These are phyloP conservation scores for Tephrocybe sp. DNA, from an alignment of 768 basidiomycete species.

Conservation along the genomic window DNA sequence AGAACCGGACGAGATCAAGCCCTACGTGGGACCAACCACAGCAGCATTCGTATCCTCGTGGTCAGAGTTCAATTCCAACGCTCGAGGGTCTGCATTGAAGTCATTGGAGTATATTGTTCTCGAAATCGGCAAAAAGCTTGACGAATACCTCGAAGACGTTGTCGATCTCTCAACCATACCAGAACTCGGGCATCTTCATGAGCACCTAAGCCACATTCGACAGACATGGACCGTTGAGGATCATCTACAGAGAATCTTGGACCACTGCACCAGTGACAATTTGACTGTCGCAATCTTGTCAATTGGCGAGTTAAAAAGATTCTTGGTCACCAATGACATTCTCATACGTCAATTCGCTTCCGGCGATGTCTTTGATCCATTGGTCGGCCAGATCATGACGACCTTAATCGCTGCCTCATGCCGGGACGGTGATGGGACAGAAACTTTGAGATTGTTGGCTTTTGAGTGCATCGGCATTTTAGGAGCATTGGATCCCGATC, in stretches of 20 bases:
- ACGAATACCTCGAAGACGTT: constrained; percentile 67
- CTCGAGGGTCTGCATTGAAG: constrained; percentile 51
- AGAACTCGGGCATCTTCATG: constrained; percentile 50
- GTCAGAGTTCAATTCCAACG: constrained; percentile 55
- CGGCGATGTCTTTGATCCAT: constrained; percentile 84
- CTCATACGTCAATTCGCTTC: constrained; percentile 65
- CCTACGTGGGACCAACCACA: constrained; percentile 84
- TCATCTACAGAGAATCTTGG: constrained; percentile 64
- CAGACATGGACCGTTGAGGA: constrained; percentile 50
- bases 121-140: constrained; percentile 55
- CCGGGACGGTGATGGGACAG: constrained; percentile 76
- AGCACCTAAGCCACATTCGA: constrained; percentile 45
- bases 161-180: constrained; percentile 76
- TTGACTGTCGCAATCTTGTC: constrained; percentile 73
- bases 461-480: constrained; percentile 91
- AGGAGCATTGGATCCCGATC: constrained; percentile 94
- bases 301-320: constrained; percentile 69
- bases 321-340: constrained; percentile 51
- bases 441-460: constrained; percentile 65
- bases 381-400: constrained; percentile 67
- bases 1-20: constrained; percentile 67
- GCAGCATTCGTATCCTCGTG: constrained; percentile 83
- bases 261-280: constrained; percentile 80
- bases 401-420: constrained; percentile 68
- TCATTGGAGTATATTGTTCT: constrained; percentile 73